Evolutionary conservation across 768 basidiomycete species (phyloP).

Genomic region (Panus rudis): DNA sequence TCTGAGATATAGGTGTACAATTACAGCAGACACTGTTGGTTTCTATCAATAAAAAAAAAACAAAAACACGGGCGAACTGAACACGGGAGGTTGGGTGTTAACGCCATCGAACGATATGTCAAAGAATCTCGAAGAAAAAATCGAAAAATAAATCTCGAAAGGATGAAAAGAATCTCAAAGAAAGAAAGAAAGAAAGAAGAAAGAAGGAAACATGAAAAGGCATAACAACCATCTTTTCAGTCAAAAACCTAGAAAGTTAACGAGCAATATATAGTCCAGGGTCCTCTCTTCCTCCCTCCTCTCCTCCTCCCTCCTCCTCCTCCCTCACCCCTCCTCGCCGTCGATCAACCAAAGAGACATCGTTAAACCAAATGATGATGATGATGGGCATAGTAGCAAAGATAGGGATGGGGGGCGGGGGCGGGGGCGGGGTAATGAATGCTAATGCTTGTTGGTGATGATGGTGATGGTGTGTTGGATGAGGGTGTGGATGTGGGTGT

Average conservation of each 20-base stretch:
- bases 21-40: slow-evolving; percentile 25
- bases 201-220: not conserved
- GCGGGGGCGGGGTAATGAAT: not conserved
- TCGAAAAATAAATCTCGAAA: not conserved
- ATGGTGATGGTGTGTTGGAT: slow-evolving; percentile 1
- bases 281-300: too few relatives aligned
- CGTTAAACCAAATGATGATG: too few relatives aligned
- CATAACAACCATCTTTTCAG: too few relatives aligned
- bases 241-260: too few relatives aligned
- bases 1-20: slow-evolving; percentile 23
- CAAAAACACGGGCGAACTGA: not conserved
- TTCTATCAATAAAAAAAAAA: slow-evolving; percentile 8
- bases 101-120: not conserved
- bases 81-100: too few relatives aligned
- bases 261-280: too few relatives aligned
- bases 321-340: too few relatives aligned
- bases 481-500: not conserved
- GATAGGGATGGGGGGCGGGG: too few relatives aligned
- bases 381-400: too few relatives aligned
- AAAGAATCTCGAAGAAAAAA: not conserved
- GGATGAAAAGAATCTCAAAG: not conserved
- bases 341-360: too few relatives aligned
- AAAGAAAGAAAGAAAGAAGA: not conserved
- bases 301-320: too few relatives aligned
- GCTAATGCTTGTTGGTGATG: not conserved